phyloP scores from a whole-genome alignment of 2,329 filamentous ascomycete species.

The Rhynchosporium agropyri region DNA sequence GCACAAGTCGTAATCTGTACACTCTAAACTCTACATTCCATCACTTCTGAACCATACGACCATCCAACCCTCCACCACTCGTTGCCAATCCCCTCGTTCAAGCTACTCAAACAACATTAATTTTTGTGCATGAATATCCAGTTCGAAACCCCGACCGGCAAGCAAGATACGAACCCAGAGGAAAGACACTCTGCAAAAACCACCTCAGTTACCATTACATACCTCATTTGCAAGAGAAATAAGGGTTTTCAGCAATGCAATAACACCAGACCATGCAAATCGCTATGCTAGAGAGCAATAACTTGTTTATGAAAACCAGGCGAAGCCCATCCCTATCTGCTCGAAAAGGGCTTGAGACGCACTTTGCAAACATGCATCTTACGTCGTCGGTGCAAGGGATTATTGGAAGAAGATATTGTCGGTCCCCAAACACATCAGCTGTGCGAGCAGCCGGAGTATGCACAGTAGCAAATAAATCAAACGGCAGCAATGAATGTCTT shows the following conservation, averaged over 20 bases:
- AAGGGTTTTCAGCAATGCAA: slow-evolving; percentile 1
- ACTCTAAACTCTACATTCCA: too few relatives aligned
- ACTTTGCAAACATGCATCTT: not conserved
- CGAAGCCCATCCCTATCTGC: not conserved
- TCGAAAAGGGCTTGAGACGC: too few relatives aligned
- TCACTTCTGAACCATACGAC: too few relatives aligned
- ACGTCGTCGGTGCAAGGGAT: not conserved
- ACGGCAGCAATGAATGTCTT: slow-evolving; percentile 53
- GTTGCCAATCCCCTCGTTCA: too few relatives aligned
- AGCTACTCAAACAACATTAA: too few relatives aligned
- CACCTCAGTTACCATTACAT: slow-evolving; percentile 7
- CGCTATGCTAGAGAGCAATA: slow-evolving; percentile 8
- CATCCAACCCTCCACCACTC: too few relatives aligned
- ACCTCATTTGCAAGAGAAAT: not conserved
- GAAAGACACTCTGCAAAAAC: slow-evolving; percentile 9
- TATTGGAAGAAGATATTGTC: not conserved
- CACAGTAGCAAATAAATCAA: not conserved
- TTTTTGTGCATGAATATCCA: too few relatives aligned
- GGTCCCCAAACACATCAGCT: not conserved
- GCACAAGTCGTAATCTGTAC: too few relatives aligned
- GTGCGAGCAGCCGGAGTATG: not conserved
- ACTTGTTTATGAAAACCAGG: slow-evolving; percentile 2
- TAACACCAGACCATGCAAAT: slow-evolving; percentile 8
- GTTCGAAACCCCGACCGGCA: too few relatives aligned
- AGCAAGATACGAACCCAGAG: too few relatives aligned